A percentile compares a stretch with the other conserved stretches of the same genome.
Evolutionary conservation across 306 rosid species (phyloP).

Genomic region (peach (Prunus persica)): DNA sequence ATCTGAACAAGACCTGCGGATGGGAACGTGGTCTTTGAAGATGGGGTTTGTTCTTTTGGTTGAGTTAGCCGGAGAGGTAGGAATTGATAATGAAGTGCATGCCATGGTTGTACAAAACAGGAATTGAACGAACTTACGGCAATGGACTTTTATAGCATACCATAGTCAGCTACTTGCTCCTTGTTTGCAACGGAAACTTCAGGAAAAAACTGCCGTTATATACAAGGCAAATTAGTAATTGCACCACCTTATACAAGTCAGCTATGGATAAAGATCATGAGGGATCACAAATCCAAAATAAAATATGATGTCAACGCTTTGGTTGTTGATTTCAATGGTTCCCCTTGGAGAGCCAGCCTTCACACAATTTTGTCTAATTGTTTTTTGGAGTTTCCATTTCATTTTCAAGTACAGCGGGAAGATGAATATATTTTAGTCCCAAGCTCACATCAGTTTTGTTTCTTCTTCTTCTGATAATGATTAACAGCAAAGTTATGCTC

Average conservation of each 20-base stretch:
- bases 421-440: background rate
- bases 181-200: background rate
- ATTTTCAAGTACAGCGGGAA: background rate
- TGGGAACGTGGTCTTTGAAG: slow-evolving; percentile 28
- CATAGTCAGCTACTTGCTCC: background rate
- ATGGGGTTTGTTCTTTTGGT: slow-evolving; percentile 29
- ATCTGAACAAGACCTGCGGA: slow-evolving; percentile 50
- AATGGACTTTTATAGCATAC: slow-evolving; percentile 3
- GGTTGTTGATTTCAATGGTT: background rate
- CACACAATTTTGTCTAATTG: background rate
- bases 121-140: background rate
- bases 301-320: background rate
- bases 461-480: background rate
- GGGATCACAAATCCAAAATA: background rate
- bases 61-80: slow-evolving; percentile 37
- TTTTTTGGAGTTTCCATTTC: background rate
- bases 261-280: background rate
- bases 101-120: slow-evolving; percentile 55
- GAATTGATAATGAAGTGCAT: slow-evolving; percentile 39
- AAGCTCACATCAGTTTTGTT: background rate
- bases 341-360: background rate
- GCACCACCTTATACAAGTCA: background rate
- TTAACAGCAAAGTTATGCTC: no score
- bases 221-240: background rate
- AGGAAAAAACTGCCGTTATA: background rate